phyloP scores from a whole-genome alignment of 306 rosid species.

The Alnus glutinosa region DNA sequence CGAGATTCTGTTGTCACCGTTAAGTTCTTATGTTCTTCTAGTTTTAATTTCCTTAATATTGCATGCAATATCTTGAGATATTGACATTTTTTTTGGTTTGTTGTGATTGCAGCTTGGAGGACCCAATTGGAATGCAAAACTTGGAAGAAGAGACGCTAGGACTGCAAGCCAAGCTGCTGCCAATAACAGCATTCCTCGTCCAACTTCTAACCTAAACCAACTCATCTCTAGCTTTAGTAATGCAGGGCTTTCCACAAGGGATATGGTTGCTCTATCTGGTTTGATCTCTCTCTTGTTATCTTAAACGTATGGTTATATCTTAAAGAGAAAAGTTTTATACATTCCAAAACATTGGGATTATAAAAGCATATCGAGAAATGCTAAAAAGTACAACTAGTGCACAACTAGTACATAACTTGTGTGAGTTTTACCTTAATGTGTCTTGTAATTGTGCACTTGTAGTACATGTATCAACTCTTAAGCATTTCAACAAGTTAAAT shows the following conservation, averaged over 20 bases:
- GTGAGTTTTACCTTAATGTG: no score
- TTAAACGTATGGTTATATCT: no score
- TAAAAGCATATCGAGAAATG: no score
- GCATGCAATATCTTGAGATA: neutral
- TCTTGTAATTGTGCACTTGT: no score
- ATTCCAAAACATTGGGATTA: no score
- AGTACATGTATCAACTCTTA: no score
- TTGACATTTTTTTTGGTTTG: neutral
- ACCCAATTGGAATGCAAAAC: slow-evolving; percentile 72
- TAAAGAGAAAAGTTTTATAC: no score
- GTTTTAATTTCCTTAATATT: neutral
- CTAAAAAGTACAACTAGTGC: no score
- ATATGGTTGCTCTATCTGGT: slow-evolving; percentile 86
- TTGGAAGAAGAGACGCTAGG: slow-evolving; percentile 85
- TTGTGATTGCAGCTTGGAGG: slow-evolving; percentile 68
- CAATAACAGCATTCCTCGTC: slow-evolving; percentile 68
- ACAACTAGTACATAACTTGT: no score
- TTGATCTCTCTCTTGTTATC: neutral
- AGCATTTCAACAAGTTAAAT: no score
- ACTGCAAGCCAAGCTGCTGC: slow-evolving; percentile 73
- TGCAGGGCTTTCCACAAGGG: slow-evolving; percentile 73
- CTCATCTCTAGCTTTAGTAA: slow-evolving; percentile 57
- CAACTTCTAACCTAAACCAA: slow-evolving; percentile 57
- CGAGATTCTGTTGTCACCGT: slow-evolving; percentile 71
- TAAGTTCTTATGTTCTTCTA: slow-evolving; percentile 13